A percentile compares a stretch with the other conserved stretches of the same genome.
These are phyloP conservation scores for Thelephora aurantiotincta DNA, from an alignment of 768 basidiomycete species.

Conservation along the genomic window DNA sequence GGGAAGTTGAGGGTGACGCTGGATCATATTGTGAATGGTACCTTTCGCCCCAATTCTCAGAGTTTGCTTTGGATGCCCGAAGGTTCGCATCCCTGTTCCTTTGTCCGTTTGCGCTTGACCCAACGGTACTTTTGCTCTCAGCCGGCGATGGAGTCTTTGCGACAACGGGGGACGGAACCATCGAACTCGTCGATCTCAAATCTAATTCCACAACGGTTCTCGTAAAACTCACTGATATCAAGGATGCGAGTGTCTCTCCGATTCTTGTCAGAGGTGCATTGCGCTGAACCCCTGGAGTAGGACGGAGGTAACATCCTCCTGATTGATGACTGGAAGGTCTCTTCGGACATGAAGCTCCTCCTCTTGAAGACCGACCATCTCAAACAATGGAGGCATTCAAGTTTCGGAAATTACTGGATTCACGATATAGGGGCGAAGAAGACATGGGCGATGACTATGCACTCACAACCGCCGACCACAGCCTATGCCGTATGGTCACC, in stretches of 20 bases:
- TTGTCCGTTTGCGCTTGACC: not conserved
- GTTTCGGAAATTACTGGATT: constrained; percentile 87
- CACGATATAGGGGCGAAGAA: constrained; percentile 55
- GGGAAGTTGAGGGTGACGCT: constrained; percentile 62
- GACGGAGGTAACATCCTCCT: constrained; percentile 34
- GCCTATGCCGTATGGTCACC: constrained; percentile 85
- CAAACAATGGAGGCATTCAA: constrained; percentile 91
- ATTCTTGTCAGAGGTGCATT: not conserved
- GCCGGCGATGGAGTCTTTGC: constrained; percentile 94
- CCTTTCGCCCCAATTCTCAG: constrained; percentile 40
- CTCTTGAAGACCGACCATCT: constrained; percentile 61
- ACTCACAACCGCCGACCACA: constrained; percentile 54
- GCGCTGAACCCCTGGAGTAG: constrained; percentile 21
- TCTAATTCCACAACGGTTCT: constrained; percentile 53
- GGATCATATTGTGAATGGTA: constrained; percentile 90
- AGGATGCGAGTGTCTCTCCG: constrained; percentile 34
- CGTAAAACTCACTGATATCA: constrained; percentile 42
- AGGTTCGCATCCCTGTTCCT: constrained; percentile 37
- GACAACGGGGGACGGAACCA: constrained; percentile 38
- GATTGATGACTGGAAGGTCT: constrained; percentile 64
- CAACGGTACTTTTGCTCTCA: constrained; percentile 16
- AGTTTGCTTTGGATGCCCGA: constrained; percentile 80
- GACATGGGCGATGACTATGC: constrained; percentile 60
- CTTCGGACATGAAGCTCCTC: constrained; percentile 83
- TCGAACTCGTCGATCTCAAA: constrained; percentile 73